Evolutionary conservation across 139 green algal genomes (phyloP), one percentile per base, ranked within the genome.

Genomic region (Picochlorum sp.): DNA sequence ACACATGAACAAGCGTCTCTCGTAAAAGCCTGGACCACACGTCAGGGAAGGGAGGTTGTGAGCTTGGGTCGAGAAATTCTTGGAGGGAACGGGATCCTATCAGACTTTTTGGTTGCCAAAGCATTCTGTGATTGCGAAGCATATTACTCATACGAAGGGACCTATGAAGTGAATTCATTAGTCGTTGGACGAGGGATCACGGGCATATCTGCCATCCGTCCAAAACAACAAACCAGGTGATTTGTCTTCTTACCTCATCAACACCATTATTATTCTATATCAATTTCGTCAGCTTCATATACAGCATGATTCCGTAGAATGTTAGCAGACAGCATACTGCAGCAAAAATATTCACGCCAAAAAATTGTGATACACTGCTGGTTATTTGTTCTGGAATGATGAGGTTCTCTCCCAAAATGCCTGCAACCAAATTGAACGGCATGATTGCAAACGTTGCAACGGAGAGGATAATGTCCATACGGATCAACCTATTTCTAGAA

Each of bases 81-180:
- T 45, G 91, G 91, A 8, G 91, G 91, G 49, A 97, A 97, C 69
- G 91, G 91, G 58, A 87, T 97, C 24, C 65, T 94, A 11, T 63
- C 80, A 2, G 90, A 97, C 38, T 97, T 93, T 74, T 75, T 87
- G 26, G 82, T 95, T 14, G 90, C 88, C 62, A 96, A 97, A 84
- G 73, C 80, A 4, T 94, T 92, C 51, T 80, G 70, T 59, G 88
- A 95, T 67, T 70, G 85, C 57, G 88, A 95, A 78, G 88, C 88
- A 3, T 87, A 91, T 49, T 93, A 89, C 76, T 90, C 80, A 6
- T 95, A 95, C 44, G 88, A 95, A 63, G 78, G 78, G n/a, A 83
- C 75, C 0, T 96, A 97, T 45, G 91, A 97, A 28, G 75, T 97
- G 18, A 97, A 97, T 63, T 73, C 76, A 30, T 71, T 97, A 55